Base-by-base conservation (phyloP, 805 yeast genomes). In the Priceomyces castillae region DNA sequence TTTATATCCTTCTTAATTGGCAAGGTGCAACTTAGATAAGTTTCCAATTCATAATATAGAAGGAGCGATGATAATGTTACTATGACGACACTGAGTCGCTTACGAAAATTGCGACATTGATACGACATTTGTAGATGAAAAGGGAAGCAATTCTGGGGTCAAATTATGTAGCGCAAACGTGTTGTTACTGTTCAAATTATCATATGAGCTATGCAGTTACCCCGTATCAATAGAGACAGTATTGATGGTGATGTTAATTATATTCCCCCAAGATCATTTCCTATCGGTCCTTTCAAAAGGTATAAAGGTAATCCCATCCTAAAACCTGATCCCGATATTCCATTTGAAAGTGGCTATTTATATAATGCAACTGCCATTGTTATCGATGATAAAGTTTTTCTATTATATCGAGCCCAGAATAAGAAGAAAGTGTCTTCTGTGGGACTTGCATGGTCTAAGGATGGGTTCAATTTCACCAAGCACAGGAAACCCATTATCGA, bases 301-400 rank as follows among this genome's bases (percentile, higher is more conserved):
- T 67, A 67, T 49, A 39, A 44, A n/a, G 39, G 58, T 16, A 70
- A 70, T 44, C 75, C 75, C 1, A 67, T 70, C 18, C 49, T 70
- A 28, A 54, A 39, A 3, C 74, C 75, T 4, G 54, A 70, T 47
- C 74, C 73, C 2, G 53, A 54, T 2, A 46, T 53, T 26, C 71
- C 65, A 28, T 69, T 63, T 46, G 74, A 69, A 47, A 57, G 61
- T 46, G 69, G 69, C 1, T 69, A 64, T 47, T 45, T 69, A 30
- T 70, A 69, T 48, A 70, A 70, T 51, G 74, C 75, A 14, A 54
- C 71, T 1, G 74, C 75, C 1, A 68, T 70, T 11, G 75, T 69
- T 16, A 50, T 69, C 5, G 71, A 62, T 30, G 62, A 62, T 31
- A 58, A 52, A 40, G 73, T 70, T 7, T 66, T 54, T 42, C 48